Evolutionary conservation across 768 basidiomycete genomes (phyloP).

Genomic region (Chalciporus chontae): DNA sequence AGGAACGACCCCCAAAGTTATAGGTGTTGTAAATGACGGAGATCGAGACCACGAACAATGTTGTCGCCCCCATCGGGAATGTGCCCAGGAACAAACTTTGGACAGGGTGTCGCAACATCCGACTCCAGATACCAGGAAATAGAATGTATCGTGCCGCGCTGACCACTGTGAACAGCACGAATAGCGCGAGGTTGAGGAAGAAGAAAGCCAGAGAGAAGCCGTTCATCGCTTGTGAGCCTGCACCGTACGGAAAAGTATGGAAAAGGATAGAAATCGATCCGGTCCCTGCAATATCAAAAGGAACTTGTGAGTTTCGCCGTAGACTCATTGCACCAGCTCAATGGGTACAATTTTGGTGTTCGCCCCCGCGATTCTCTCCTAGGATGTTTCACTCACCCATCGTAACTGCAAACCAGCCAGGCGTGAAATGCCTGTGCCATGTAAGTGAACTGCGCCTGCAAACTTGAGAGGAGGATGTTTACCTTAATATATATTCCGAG

Average conservation of each 20-base stretch:
- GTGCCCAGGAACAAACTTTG: constrained; percentile 48
- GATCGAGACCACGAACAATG: constrained; percentile 51
- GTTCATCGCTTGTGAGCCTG: constrained; percentile 37
- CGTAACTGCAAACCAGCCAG: constrained; percentile 52
- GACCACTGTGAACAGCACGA: constrained; percentile 44
- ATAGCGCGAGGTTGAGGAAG: constrained; percentile 55
- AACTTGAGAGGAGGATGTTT: constrained; percentile 4
- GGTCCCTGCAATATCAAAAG: constrained; percentile 33
- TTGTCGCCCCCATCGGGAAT: constrained; percentile 59
- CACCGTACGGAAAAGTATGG: constrained; percentile 53
- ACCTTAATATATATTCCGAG: constrained; percentile 36
- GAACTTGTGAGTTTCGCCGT: neutral
- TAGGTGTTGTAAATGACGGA: constrained; percentile 42
- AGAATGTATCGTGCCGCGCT: constrained; percentile 49
- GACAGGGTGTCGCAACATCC: constrained; percentile 47
- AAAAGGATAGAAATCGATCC: constrained; percentile 56
- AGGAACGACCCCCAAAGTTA: constrained; percentile 46
- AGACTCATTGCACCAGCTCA: neutral
- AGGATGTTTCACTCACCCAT: constrained; percentile 41
- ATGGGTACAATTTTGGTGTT: neutral
- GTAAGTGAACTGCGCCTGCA: neutral
- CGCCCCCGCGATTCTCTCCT: neutral
- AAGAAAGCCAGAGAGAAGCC: constrained; percentile 49
- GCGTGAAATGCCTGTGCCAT: constrained; percentile 44
- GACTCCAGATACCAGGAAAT: constrained; percentile 48